Conservation (phyloP, 352 stramenopile genomes). For the Globisporangium perplexum region DNA sequence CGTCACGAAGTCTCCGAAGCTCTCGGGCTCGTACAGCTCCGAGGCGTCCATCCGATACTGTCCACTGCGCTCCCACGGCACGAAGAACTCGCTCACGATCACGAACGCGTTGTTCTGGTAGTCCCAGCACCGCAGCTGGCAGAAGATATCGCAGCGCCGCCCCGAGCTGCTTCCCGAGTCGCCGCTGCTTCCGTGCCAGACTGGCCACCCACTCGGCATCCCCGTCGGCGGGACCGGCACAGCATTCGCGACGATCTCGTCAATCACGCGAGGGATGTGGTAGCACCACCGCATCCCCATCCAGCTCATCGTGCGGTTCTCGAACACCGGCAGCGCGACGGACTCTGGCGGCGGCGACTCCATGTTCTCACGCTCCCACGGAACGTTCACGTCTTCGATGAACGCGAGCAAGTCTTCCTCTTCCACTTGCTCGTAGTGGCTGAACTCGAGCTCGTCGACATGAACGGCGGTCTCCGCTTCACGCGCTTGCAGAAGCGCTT, state of each 20-base stretch:
- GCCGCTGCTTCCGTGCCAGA: conserved; percentile 34
- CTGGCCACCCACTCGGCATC: conserved; percentile 55
- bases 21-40: conserved; percentile 35
- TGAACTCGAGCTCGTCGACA: conserved; percentile 22
- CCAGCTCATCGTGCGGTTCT: conserved; percentile 59
- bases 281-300: conserved; percentile 83
- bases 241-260: conserved; percentile 40
- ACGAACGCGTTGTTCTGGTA: conserved; percentile 39
- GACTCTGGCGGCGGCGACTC: conserved; percentile 13
- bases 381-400: conserved; percentile 49
- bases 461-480: conserved; percentile 7
- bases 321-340: conserved; percentile 18
- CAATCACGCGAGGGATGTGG: conserved; percentile 53
- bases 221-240: conserved; percentile 59
- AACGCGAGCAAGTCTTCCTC: conserved; percentile 29
- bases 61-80: conserved; percentile 53
- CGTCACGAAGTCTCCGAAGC: conserved; percentile 64
- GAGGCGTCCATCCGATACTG: conserved; percentile 9
- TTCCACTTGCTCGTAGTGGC: conserved; percentile 15
- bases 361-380: conserved; percentile 32
- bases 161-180: conserved; percentile 11
- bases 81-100: conserved; percentile 55
- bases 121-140: conserved; percentile 71
- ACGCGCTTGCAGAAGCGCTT: background rate
- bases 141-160: conserved; percentile 42